Evolutionary conservation across 1,284 basidiomycete genomes (phyloP), one percentile per base, ranked within the genome.

Genomic region (Apiotrichum sp.): DNA sequence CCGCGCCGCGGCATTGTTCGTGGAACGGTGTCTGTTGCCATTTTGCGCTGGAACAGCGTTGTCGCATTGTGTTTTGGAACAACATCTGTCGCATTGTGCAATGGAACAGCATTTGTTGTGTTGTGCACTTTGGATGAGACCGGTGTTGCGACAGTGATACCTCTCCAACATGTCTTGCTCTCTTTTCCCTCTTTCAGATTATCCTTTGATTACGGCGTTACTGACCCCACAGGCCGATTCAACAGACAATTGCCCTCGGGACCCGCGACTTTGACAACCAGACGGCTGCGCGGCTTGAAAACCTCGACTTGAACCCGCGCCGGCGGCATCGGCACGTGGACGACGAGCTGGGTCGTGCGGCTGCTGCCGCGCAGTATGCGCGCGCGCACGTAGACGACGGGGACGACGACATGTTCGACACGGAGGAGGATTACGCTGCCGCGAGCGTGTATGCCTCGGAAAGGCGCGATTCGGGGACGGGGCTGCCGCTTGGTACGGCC

Each of bases 211-310:
- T 22, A 22, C 22, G 22, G 22, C 22, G 22, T 22, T 38, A 8
- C 36, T 38, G 13, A 46, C 53, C 52, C 51, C n/a, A 9, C 48
- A 74, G 71, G 49, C 70, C 70, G 2, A 63, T 72, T 38, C 59
- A 60, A 29, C 56, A 70, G 34, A 65, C 66, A 1, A 46, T 70
- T 14, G 62, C 62, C 0, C 63, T 74, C 2, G 65, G 63, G 16
- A 56, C 66, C 7, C 61, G 71, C 49, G 72, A 74, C 35, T 72
- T 64, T 47, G 65, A 69, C 51, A 69, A 69, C 52, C 59, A 62
- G 40, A 68, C 71, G 2, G 64, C 68, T 2, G 45, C 53, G 2
- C 48, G 58, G 4, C 53, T 73, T 13, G 62, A 65, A 2, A 46
- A 41, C 38, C 38, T 56, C 13, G 36, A 7, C 32, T 36, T 48